phyloP scores from a whole-genome alignment of 345 rosid species.

The Populus deltoides region DNA sequence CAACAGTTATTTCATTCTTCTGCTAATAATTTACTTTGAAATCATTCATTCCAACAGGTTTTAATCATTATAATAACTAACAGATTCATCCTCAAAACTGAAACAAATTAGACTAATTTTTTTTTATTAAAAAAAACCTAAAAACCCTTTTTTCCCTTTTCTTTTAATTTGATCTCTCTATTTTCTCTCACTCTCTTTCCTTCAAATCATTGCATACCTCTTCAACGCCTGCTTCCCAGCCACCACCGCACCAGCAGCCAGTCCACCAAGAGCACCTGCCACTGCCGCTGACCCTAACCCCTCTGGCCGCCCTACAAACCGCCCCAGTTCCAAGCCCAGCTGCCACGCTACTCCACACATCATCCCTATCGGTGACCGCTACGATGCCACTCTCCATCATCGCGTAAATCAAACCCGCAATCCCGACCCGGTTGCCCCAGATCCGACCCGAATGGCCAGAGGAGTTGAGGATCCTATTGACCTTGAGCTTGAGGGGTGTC shows the following conservation, averaged over 20 bases:
- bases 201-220: constrained; percentile 77
- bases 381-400: constrained; percentile 75
- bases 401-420: constrained; percentile 76
- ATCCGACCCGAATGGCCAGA: constrained; percentile 73
- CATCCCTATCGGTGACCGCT: constrained; percentile 61
- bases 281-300: constrained; percentile 92
- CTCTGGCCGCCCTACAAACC: constrained; percentile 80
- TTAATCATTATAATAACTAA: background rate
- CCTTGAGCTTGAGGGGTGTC: constrained; percentile 81
- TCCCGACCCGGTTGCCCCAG: constrained; percentile 81
- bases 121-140: background rate
- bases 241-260: constrained; percentile 74
- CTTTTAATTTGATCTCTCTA: background rate
- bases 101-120: background rate
- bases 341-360: constrained; percentile 84
- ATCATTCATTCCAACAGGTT: background rate
- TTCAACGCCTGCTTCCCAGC: constrained; percentile 73
- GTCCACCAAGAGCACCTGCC: constrained; percentile 89
- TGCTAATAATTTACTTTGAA: background rate
- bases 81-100: background rate
- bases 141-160: background rate
- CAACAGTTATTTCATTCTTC: background rate
- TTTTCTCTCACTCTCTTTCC: background rate
- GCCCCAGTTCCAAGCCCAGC: constrained; percentile 96
- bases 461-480: constrained; percentile 69